Base-by-base conservation (phyloP, 1,139 yeast genomes). In the Taiozyma onychis region DNA sequence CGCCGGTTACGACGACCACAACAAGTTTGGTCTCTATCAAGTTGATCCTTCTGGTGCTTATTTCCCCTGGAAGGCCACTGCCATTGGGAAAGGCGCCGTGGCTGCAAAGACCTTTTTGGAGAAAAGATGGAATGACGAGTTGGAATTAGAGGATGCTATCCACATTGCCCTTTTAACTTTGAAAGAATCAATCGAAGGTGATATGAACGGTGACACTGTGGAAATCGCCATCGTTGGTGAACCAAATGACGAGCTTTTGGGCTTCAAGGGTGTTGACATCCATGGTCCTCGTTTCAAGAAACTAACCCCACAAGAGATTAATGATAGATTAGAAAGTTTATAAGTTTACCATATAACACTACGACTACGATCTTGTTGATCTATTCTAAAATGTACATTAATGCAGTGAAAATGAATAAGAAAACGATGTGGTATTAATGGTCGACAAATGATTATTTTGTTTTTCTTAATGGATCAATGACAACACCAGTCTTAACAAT, bases 41-140 rank as follows among this genome's bases (percentile, higher is more conserved):
- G 96, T 95, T 46, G 99, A 95, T 72, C 99, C 99, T 6, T 87
- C 96, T 6, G 99, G 99, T 14, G 85, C 97, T 49, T 95, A 87
- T 69, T 95, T 89, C 78, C 98, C 99, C n/a, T 95, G 99, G 99
- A 93, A 93, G 71, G 99, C 99, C 30, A 93, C 99, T 4, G 98
- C 99, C 30, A 93, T 95, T 62, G 99, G 99, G 56, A 91, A 90
- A 67, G 95, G 97, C 30, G 83, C 97, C 6, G 83, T 83, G 43
- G 87, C 95, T 9, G 99, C 99, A 39, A 93, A 95, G 74, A 93
- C 99, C 1, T 95, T 95, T 64, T 75, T 95, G 66, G 99, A 95
- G 68, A 95, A 95, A 74, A 85, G 99, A 72, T 95, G 98, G 97
- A 91, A 90, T 65, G 95, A 90, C 58, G 96, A 93, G 66, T 76